These are phyloP conservation scores for Glarea lozoyensis DNA, from an alignment of 495 filamentous ascomycete species.

Conservation along the genomic window DNA sequence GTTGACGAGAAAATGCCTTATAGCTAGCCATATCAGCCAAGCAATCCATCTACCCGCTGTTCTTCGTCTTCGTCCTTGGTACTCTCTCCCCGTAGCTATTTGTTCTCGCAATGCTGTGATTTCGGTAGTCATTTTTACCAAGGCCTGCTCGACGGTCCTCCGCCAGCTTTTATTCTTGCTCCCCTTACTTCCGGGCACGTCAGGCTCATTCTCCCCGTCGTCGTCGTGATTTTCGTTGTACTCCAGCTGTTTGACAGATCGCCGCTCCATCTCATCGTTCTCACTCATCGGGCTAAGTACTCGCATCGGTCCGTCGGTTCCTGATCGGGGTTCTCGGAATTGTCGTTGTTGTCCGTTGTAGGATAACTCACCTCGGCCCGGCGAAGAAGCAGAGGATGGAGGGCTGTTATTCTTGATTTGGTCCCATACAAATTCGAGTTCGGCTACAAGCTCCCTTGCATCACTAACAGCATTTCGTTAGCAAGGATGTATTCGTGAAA, in stretches of 20 bases:
- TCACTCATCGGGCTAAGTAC: slow-evolving; percentile 76
- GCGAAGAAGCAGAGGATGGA: slow-evolving; percentile 47
- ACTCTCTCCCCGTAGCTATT: slow-evolving; percentile 59
- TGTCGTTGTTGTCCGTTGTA: slow-evolving; percentile 23
- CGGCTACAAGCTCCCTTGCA: slow-evolving; percentile 78
- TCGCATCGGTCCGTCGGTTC: slow-evolving; percentile 48
- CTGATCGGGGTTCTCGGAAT: slow-evolving; percentile 35
- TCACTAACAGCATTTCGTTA: slow-evolving; percentile 37
- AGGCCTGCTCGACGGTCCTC: slow-evolving; percentile 72
- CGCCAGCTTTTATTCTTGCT: slow-evolving; percentile 74
- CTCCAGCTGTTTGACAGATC: slow-evolving; percentile 23
- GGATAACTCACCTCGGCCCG: slow-evolving; percentile 16
- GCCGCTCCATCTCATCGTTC: slow-evolving; percentile 57
- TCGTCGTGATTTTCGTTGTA: slow-evolving; percentile 34
- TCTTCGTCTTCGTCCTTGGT: slow-evolving; percentile 41
- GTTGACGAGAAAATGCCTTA: slow-evolving; percentile 70
- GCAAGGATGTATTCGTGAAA: neutral
- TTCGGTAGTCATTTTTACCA: slow-evolving; percentile 86
- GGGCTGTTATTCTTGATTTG: slow-evolving; percentile 81
- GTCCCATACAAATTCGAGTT: slow-evolving; percentile 97
- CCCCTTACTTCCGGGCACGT: too few species aligned
- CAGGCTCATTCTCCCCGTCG: slow-evolving; percentile 24
- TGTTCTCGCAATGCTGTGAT: slow-evolving; percentile 90
- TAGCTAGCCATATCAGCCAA: slow-evolving; percentile 59
- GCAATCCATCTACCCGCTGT: slow-evolving; percentile 59